A percentile compares a stretch with the other conserved stretches of the same genome.
Conservation (phyloP, 1,139 yeast genomes). For the Meyerozyma sp. region DNA sequence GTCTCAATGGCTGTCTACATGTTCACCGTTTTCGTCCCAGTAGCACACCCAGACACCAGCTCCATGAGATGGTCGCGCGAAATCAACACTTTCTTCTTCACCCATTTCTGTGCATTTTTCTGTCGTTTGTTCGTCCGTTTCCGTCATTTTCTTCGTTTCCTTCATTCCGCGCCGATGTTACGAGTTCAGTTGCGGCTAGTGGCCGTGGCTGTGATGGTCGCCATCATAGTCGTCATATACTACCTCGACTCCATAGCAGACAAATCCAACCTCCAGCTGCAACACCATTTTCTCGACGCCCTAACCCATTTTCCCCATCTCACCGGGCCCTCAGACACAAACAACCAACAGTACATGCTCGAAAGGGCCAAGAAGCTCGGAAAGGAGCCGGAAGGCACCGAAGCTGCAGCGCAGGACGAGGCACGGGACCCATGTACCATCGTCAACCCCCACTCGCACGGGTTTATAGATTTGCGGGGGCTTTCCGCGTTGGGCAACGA, state of each 20-base stretch:
- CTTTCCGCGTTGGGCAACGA: slow-evolving; percentile 40
- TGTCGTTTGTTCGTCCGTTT: too few relatives aligned
- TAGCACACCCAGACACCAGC: background rate
- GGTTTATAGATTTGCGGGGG: slow-evolving; percentile 52
- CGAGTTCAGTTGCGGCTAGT: slow-evolving; percentile 10
- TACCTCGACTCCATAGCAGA: background rate
- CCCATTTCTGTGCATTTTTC: background rate
- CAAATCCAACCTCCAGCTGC: background rate
- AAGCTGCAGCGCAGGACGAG: slow-evolving; percentile 12
- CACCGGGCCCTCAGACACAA: background rate
- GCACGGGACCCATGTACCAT: slow-evolving; percentile 49
- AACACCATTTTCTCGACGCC: slow-evolving; percentile 14
- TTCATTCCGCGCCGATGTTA: background rate
- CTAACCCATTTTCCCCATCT: slow-evolving; percentile 12
- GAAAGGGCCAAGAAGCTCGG: slow-evolving; percentile 2
- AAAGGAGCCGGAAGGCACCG: slow-evolving; percentile 4
- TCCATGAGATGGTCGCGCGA: background rate
- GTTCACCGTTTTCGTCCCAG: background rate
- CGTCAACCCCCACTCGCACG: slow-evolving; percentile 45
- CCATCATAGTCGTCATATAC: slow-evolving; percentile 12
- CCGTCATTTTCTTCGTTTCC: too few relatives aligned
- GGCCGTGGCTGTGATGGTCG: slow-evolving; percentile 10
- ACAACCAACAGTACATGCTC: background rate
- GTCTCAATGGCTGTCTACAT: background rate
- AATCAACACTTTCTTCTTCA: background rate